Base-by-base conservation (phyloP, 208 protist species). In the Tritrichomonas musculus region DNA sequence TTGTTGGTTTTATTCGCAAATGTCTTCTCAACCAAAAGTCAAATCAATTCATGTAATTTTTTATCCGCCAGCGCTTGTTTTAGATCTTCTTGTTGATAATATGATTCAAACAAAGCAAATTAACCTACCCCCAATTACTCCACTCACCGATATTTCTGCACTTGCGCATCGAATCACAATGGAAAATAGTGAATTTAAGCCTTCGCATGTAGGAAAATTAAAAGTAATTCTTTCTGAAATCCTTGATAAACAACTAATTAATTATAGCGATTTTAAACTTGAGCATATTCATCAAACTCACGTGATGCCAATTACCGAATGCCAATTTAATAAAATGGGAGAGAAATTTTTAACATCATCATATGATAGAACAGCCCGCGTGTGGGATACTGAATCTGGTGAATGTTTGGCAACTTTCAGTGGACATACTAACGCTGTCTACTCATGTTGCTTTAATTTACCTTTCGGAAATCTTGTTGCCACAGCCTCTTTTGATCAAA, bases 341-440 rank as follows among this genome's bases (percentile, higher is more conserved):
- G 94, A 94, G 3, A 44, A 50, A 93, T 98, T 99, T 66, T 97
- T 98, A 80, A 98, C 97, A 0, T 97, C 97, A 8, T 97, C 95
- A 49, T 98, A 98, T 95, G 97, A 99, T 94, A 96, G 97, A 92
- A 98, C 97, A 5, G 98, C 97, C 95, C 98, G 92, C 13, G 44
- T 82, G 9, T 98, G 97, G 97, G 97, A 98, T 80, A 98, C 97
- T 0, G 72, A 96, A 14, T 97, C 96, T 33, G 97, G 97, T 25
- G 96, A 97, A 92, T 97, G 98, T 95, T 94, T 98, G n/a, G 94
- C 97, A 5, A 97, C 96, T 3, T 95, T 99, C 27, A 97, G 98
- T 77, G 97, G 97, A 0, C 98, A 99, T 94, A 97, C 97, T 75
- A 98, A 98, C 94, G 97, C 98, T 47, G 97, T 99, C 30, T 99